Percentiles rank a stretch among this genome's conserved stretches.
phyloP scores from a whole-genome alignment of 2,329 filamentous ascomycete genomes.

The Chaetoscypha palmicola region DNA sequence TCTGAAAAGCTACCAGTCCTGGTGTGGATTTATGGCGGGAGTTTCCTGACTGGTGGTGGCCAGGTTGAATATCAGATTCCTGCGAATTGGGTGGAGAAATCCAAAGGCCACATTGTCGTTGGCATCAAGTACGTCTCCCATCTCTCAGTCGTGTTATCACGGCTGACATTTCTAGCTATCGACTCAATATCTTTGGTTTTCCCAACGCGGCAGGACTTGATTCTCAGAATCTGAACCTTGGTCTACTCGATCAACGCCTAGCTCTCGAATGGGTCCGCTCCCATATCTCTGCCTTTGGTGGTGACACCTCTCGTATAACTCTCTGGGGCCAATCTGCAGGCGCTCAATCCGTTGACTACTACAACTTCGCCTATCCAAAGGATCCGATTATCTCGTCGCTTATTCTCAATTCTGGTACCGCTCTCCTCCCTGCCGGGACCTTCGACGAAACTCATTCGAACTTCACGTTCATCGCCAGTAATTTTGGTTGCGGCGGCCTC shows the following conservation, averaged over 20 bases:
- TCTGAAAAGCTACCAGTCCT: conserved; percentile 32
- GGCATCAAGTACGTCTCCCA: conserved; percentile 28
- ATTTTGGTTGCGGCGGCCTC: conserved; percentile 23
- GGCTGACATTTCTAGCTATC: conserved; percentile 17
- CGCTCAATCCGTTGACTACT: conserved; percentile 31
- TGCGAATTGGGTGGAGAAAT: conserved; percentile 16
- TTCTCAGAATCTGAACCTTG: conserved; percentile 30
- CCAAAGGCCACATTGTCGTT: conserved; percentile 27
- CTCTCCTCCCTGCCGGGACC: conserved; percentile 6
- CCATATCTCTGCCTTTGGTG: conserved; percentile 34
- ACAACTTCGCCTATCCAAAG: background rate
- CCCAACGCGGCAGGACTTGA: conserved; percentile 18
- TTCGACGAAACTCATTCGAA: conserved; percentile 15
- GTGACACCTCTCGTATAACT: conserved; percentile 41
- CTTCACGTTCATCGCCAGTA: conserved; percentile 24
- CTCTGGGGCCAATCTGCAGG: conserved; percentile 54
- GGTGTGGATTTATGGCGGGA: conserved; percentile 34
- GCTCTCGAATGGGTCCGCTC: conserved; percentile 33
- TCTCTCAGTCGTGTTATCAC: background rate
- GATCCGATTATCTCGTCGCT: conserved; percentile 4
- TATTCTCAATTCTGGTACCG: conserved; percentile 19
- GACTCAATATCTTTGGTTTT: conserved; percentile 31
- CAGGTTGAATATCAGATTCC: conserved; percentile 17
- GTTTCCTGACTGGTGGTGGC: conserved; percentile 25
- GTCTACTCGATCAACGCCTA: conserved; percentile 45